Evolutionary conservation across 805 yeast genomes (phyloP).

Genomic region (Candida maris): DNA sequence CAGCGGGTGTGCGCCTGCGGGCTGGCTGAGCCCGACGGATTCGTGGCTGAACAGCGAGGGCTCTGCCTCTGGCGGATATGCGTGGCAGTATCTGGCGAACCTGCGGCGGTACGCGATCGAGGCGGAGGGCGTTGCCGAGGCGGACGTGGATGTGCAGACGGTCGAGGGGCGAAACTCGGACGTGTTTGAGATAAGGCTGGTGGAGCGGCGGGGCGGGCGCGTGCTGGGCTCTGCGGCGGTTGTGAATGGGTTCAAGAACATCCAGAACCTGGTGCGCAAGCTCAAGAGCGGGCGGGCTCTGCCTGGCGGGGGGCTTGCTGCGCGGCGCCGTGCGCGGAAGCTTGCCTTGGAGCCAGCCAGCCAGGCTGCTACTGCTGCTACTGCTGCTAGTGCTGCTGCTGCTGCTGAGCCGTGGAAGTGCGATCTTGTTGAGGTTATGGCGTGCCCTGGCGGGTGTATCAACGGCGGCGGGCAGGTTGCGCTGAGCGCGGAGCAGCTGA

Average conservation of each 20-base stretch:
- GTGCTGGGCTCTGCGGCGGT: constrained; percentile 57
- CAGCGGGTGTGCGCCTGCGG: constrained; percentile 43
- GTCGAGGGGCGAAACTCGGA: constrained; percentile 74
- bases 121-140: constrained; percentile 16
- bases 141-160: constrained; percentile 29
- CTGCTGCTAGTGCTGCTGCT: constrained; percentile 6
- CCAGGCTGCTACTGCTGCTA: constrained; percentile 2
- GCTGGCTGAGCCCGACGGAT: constrained; percentile 57
- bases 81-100: constrained; percentile 58
- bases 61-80: constrained; percentile 87
- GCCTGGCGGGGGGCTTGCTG: constrained; percentile 33
- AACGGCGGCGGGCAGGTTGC: constrained; percentile 94
- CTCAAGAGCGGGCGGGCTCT: constrained; percentile 41
- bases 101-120: constrained; percentile 25
- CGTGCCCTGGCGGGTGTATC: constrained; percentile 96
- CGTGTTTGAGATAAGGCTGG: constrained; percentile 62
- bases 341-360: constrained; percentile 16
- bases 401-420: constrained; percentile 61
- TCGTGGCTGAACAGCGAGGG: constrained; percentile 79
- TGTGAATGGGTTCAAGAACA: constrained; percentile 89
- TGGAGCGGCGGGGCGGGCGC: constrained; percentile 28
- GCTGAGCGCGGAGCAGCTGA: constrained; percentile 34
- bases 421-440: constrained; percentile 93
- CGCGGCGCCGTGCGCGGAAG: constrained; percentile 42
- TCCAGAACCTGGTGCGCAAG: constrained; percentile 87